Evolutionary conservation across 441 rosid species (phyloP), one percentile per base, ranked within the genome.

Genomic region (Monsonia emarginata): DNA sequence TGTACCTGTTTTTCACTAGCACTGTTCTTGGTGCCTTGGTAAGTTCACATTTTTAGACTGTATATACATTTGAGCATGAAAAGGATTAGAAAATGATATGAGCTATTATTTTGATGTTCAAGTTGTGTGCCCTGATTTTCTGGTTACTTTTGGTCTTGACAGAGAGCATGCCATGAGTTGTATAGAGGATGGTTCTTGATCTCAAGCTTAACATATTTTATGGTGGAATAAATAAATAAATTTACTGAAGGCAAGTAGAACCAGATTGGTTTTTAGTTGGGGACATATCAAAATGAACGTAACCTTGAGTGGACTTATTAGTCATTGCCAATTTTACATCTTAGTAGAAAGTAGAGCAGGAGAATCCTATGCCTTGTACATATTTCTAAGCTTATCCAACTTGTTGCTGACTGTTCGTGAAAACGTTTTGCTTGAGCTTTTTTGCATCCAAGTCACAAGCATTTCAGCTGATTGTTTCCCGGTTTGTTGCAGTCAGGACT

Each of bases 1-100:
- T 82, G 32, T 86, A 87, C 85, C 80, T 90, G 68, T 93, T 93
- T 76, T 77, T 62, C 42, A 79, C 89, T 1, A 93, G 98, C 80
- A 93, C 98, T 9, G 70, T 76, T 65, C 86, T 93, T 30, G 98
- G 94, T 54, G 60, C 90, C 64, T 31, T 61, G 26, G 97, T 90
- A 74, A 80, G 96, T 81, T 67, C 58, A 27, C 28, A 34, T 32
- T 8, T 22, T 54, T 13, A 54, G 19, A 10, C 56, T 27, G 24
- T 36, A 14, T n/a, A 36, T 54, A 28, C 25, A 36, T 63, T 6
- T 32, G n/a, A 9, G 24, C 42, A 16, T 46, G 46, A 34, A 25
- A 38, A 11, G 42, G 8, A 36, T 10, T 36, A 36, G 42, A 36
- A 36, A 14, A 36, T 36, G 2, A 36, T 7, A 36, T 36, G 42